A percentile compares a stretch with the other conserved stretches of the same genome.
Evolutionary conservation across 2,329 filamentous ascomycete genomes (phyloP).

Genomic region (Paramyrothecium sp.): DNA sequence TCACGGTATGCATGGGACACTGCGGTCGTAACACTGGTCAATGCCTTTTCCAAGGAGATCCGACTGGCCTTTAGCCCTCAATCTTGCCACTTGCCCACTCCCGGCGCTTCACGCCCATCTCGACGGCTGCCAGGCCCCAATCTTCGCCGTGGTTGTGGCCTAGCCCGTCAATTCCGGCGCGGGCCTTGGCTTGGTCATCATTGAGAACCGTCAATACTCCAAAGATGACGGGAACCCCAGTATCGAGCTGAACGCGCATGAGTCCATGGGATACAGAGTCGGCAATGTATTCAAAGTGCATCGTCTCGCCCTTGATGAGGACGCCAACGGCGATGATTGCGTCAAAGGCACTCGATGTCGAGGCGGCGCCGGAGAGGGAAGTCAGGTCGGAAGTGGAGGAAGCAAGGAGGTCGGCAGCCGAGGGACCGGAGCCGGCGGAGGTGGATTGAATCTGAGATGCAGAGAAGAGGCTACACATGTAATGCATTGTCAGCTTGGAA

Average conservation of each 20-base stretch:
- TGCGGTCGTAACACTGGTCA: too few species aligned
- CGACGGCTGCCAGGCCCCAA: slow-evolving; percentile 92
- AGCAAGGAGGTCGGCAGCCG: slow-evolving; percentile 75
- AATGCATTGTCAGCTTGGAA: slow-evolving; percentile 12
- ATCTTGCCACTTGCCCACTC: slow-evolving; percentile 75
- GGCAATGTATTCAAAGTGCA: slow-evolving; percentile 99
- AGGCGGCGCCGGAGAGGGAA: slow-evolving; percentile 36
- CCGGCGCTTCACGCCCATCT: slow-evolving; percentile 85
- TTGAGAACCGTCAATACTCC: slow-evolving; percentile 85
- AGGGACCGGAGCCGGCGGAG: slow-evolving; percentile 51
- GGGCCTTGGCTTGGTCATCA: slow-evolving; percentile 82
- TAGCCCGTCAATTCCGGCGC: slow-evolving; percentile 69
- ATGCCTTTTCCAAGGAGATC: not conserved
- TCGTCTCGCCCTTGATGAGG: slow-evolving; percentile 96
- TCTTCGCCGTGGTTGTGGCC: slow-evolving; percentile 95
- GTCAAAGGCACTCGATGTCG: slow-evolving; percentile 69
- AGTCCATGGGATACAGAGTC: slow-evolving; percentile 87
- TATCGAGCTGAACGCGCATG: slow-evolving; percentile 92
- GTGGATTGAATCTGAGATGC: slow-evolving; percentile 84
- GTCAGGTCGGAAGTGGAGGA: slow-evolving; percentile 67
- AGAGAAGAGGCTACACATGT: slow-evolving; percentile 65
- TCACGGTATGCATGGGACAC: too few species aligned
- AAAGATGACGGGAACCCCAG: slow-evolving; percentile 85
- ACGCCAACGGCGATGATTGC: slow-evolving; percentile 94
- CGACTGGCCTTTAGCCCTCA: slow-evolving; percentile 29